phyloP scores from a whole-genome alignment of 169 alveolate species.

The Toxoplasma gondii region DNA sequence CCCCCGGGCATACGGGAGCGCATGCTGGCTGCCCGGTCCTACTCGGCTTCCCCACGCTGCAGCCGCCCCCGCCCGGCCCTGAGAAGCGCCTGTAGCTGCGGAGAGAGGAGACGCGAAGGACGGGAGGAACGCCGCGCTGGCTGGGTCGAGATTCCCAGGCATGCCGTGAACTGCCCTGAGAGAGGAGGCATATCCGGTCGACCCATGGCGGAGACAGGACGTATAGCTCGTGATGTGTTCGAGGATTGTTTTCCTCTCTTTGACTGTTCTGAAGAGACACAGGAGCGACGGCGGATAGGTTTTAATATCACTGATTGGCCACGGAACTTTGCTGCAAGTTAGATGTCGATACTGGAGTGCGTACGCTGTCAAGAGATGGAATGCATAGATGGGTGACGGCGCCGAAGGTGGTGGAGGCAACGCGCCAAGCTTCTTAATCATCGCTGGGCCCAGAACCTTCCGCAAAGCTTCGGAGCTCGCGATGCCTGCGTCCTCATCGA shows the following conservation, averaged over 20 bases:
- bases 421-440: background rate
- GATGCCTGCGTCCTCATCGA: background rate
- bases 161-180: background rate
- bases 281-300: constrained; percentile 57
- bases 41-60: background rate
- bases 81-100: background rate
- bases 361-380: constrained; percentile 67
- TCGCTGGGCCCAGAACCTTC: background rate
- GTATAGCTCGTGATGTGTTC: constrained; percentile 10
- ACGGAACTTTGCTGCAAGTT: constrained; percentile 63
- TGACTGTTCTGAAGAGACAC: background rate
- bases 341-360: constrained; percentile 70
- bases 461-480: background rate
- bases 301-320: constrained; percentile 67
- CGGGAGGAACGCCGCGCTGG: background rate
- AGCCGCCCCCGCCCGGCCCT: background rate
- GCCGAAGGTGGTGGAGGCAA: constrained; percentile 26
- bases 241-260: background rate
- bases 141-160: background rate
- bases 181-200: background rate
- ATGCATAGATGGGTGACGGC: constrained; percentile 62
- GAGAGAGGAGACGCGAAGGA: background rate
- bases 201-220: background rate
- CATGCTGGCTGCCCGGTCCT: background rate
- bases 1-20: background rate